phyloP scores from a whole-genome alignment of 2,329 filamentous ascomycete genomes.

The Sporothrix mexicana region DNA sequence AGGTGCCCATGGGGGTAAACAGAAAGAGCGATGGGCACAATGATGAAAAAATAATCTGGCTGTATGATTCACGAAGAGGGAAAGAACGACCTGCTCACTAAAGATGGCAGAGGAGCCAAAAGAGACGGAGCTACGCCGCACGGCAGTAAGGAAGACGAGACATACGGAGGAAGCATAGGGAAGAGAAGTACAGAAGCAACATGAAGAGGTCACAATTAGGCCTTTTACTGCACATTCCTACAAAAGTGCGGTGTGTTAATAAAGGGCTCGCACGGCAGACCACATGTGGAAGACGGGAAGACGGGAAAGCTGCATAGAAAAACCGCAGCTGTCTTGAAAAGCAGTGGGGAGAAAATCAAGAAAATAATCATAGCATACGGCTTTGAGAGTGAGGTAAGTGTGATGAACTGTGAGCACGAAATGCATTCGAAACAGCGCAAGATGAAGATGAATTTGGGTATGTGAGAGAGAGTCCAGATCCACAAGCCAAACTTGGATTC shows the following conservation, averaged over 20 bases:
- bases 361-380: too few relatives aligned
- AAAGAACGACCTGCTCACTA: neutral
- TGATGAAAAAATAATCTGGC: too few relatives aligned
- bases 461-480: too few relatives aligned
- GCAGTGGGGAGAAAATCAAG: neutral
- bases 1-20: neutral
- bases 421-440: neutral
- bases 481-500: neutral
- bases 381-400: too few relatives aligned
- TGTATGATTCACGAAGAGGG: neutral
- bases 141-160: neutral
- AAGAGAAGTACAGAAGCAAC: too few relatives aligned
- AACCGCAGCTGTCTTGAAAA: neutral
- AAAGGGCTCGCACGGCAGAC: slow-evolving; percentile 1
- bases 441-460: neutral
- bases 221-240: neutral
- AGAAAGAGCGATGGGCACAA: neutral
- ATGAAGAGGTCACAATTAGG: neutral
- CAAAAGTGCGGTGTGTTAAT: neutral
- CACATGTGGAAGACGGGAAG: neutral
- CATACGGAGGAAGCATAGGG: neutral
- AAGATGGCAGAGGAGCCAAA: neutral
- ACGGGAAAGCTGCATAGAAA: slow-evolving; percentile 11
- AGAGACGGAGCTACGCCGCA: slow-evolving; percentile 6
- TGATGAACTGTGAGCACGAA: too few relatives aligned